phyloP scores from a whole-genome alignment of 2,329 filamentous ascomycete genomes.

The Mycosphaerella sp. region DNA sequence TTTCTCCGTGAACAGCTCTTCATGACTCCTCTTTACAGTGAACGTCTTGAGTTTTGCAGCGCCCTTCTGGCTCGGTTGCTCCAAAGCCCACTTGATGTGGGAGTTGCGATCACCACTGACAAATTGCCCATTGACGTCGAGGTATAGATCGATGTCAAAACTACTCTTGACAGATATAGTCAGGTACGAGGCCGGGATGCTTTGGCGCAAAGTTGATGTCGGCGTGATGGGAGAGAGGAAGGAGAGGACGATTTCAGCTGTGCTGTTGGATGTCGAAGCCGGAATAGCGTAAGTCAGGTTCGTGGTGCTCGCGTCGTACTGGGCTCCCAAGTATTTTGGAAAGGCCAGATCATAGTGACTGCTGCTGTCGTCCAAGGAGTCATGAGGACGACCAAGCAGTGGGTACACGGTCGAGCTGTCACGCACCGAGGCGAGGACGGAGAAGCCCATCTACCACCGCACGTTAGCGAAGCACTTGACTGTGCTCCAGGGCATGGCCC shows the following conservation, averaged over 20 bases:
- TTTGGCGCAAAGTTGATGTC: slow-evolving; percentile 71
- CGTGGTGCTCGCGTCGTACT: slow-evolving; percentile 64
- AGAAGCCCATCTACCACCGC: slow-evolving; percentile 50
- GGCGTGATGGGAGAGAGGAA: slow-evolving; percentile 75
- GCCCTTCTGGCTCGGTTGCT: slow-evolving; percentile 36
- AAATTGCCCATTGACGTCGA: slow-evolving; percentile 58
- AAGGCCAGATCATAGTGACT: slow-evolving; percentile 50
- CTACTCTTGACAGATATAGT: slow-evolving; percentile 62
- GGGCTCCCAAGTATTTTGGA: slow-evolving; percentile 54
- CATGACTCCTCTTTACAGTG: slow-evolving; percentile 53
- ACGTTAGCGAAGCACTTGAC: slow-evolving; percentile 7
- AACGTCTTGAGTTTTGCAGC: slow-evolving; percentile 55
- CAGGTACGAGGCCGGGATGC: slow-evolving; percentile 75
- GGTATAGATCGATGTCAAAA: slow-evolving; percentile 46
- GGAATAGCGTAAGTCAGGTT: slow-evolving; percentile 60
- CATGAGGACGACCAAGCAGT: slow-evolving; percentile 59
- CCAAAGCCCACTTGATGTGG: slow-evolving; percentile 62
- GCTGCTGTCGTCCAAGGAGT: slow-evolving; percentile 49
- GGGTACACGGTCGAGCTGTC: slow-evolving; percentile 56
- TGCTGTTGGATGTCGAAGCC: slow-evolving; percentile 31
- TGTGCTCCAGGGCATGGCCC: slow-evolving; percentile 4
- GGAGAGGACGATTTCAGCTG: slow-evolving; percentile 53
- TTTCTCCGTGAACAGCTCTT: slow-evolving; percentile 68
- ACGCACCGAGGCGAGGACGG: slow-evolving; percentile 56
- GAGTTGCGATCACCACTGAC: slow-evolving; percentile 67